phyloP scores from a whole-genome alignment of 352 stramenopile genomes.

The Phytopythium chamaehyphon region DNA sequence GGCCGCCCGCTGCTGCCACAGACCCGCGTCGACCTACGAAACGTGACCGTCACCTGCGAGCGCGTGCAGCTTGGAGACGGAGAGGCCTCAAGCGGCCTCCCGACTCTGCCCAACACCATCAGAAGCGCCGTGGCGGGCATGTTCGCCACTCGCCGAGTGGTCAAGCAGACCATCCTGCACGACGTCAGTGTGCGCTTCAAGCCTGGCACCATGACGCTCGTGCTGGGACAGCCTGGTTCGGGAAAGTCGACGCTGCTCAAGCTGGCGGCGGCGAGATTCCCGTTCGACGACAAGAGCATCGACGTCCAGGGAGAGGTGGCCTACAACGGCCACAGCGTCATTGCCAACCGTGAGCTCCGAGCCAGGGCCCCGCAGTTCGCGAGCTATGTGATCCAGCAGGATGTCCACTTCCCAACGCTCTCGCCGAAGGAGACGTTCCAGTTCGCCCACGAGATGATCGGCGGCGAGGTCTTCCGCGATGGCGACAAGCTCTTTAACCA shows the following conservation, averaged over 20 bases:
- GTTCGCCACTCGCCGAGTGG: slow-evolving; percentile 9
- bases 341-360: slow-evolving; percentile 4
- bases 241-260: slow-evolving; percentile 42
- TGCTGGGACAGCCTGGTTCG: slow-evolving; percentile 24
- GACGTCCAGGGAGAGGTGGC: slow-evolving; percentile 15
- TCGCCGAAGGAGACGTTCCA: slow-evolving; percentile 66
- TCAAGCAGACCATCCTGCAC: slow-evolving; percentile 19
- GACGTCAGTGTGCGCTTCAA: slow-evolving; percentile 22
- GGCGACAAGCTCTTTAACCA: slow-evolving; percentile 16
- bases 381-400: slow-evolving; percentile 32
- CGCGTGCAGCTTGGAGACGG: slow-evolving; percentile 2
- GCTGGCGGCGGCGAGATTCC: slow-evolving; percentile 19
- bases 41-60: slow-evolving; percentile 8
- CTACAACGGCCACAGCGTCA: slow-evolving; percentile 15
- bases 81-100: slow-evolving; percentile 9
- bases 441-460: slow-evolving; percentile 66
- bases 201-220: slow-evolving; percentile 16
- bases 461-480: slow-evolving; percentile 13
- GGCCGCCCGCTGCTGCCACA: slow-evolving; percentile 8
- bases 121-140: slow-evolving; percentile 4
- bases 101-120: slow-evolving; percentile 24
- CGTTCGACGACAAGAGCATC: slow-evolving; percentile 15
- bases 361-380: slow-evolving; percentile 9
- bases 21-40: slow-evolving; percentile 13
- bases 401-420: slow-evolving; percentile 72